A percentile compares a stretch with the other conserved stretches of the same genome.
Conservation (phyloP, 148 eudicot species). For the Pouteria glomerata region DNA sequence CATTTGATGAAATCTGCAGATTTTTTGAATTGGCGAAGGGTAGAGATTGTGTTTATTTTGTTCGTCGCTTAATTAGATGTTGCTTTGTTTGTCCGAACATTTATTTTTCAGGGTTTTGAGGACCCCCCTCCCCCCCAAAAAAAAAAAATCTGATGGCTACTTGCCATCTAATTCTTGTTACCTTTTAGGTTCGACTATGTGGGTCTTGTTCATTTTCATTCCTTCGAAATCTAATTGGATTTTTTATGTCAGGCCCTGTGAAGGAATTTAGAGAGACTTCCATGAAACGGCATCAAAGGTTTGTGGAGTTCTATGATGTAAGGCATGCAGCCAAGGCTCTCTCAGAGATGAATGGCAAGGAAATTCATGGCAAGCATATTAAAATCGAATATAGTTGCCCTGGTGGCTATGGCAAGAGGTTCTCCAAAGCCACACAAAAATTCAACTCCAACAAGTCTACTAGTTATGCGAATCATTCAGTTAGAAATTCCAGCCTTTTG, state of each 20-base stretch:
- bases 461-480: background rate
- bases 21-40: too few species aligned
- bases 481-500: background rate
- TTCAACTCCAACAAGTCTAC: background rate
- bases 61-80: too few species aligned
- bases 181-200: too few species aligned
- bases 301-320: slow-evolving; percentile 77
- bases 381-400: slow-evolving; percentile 72
- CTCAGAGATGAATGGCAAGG: slow-evolving; percentile 55
- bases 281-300: slow-evolving; percentile 52
- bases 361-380: slow-evolving; percentile 43
- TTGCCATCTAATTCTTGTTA: too few species aligned
- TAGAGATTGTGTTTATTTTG: background rate
- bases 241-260: slow-evolving; percentile 55
- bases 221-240: too few species aligned
- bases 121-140: too few species aligned
- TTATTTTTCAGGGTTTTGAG: too few species aligned
- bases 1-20: background rate
- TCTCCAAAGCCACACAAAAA: background rate
- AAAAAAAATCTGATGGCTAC: too few species aligned
- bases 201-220: too few species aligned
- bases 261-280: slow-evolving; percentile 86
- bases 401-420: slow-evolving; percentile 46
- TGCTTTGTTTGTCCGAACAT: too few species aligned
- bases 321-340: slow-evolving; percentile 68